These are phyloP conservation scores for Penicillium waksmanii DNA, from an alignment of 495 filamentous ascomycete genomes.

Conservation along the genomic window DNA sequence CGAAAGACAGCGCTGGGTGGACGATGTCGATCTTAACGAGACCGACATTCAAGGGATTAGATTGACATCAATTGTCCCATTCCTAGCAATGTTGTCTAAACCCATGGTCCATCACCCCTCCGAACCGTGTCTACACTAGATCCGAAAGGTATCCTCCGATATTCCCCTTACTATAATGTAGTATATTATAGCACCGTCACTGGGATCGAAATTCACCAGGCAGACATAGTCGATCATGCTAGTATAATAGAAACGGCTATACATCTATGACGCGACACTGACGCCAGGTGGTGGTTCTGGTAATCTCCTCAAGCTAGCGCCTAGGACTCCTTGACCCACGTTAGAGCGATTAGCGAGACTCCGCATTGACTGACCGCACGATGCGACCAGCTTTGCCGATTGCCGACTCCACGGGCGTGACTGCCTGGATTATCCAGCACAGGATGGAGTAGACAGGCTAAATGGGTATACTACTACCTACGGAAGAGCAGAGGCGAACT, in stretches of 20 bases:
- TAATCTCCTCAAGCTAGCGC: neutral
- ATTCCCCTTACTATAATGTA: neutral
- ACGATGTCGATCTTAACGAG: neutral
- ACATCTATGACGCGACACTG: neutral
- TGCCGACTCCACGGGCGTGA: conserved; percentile 3
- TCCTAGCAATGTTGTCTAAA: neutral
- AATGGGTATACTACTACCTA: too few species aligned
- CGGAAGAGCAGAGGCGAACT: neutral
- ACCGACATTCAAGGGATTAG: neutral
- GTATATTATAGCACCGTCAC: neutral
- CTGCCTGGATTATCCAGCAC: neutral
- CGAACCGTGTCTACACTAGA: neutral
- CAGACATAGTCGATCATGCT: conserved; percentile 2
- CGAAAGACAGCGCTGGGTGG: neutral
- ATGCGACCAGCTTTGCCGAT: conserved; percentile 7
- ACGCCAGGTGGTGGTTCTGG: neutral
- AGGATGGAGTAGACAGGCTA: neutral
- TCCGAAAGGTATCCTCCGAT: neutral
- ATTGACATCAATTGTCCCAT: neutral
- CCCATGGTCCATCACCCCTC: neutral
- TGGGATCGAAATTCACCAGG: neutral
- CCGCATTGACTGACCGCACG: conserved; percentile 7
- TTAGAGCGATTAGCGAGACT: conserved; percentile 6
- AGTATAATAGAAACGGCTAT: neutral
- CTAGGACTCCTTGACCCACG: neutral